Evolutionary conservation across 225 moss, liverwort and hornwort species (phyloP).

Genomic region (Ulota crispa): DNA sequence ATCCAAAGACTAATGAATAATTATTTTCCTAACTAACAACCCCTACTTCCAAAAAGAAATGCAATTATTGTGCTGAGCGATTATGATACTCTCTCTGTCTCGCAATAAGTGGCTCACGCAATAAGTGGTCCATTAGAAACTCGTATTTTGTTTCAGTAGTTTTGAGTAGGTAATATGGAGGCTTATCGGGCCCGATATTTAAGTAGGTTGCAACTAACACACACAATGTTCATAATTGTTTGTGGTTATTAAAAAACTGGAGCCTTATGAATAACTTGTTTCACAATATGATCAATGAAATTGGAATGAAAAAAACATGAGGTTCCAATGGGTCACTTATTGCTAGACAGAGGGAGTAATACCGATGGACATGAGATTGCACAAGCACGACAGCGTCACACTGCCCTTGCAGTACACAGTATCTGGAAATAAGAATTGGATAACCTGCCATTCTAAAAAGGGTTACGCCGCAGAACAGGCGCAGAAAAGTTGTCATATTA

Average conservation of each 20-base stretch:
- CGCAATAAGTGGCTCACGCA: no score
- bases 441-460: not conserved
- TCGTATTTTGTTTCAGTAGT: no score
- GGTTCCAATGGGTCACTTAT: no score
- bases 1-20: slow-evolving; percentile 3
- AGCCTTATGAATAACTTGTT: no score
- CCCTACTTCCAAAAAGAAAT: not conserved
- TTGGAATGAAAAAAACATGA: no score
- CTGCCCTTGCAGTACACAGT: not conserved
- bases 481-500: not conserved
- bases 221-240: no score
- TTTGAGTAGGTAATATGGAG: no score
- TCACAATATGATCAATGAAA: no score
- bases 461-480: not conserved
- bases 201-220: no score
- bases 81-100: not conserved
- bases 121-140: no score
- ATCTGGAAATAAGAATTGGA: not conserved
- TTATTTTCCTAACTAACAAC: not conserved
- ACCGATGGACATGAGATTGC: slow-evolving; percentile 1
- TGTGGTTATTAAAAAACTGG: no score
- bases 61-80: not conserved
- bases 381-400: not conserved
- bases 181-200: no score
- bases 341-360: not conserved